phyloP scores from a whole-genome alignment of 371 early-diverging fungal genomes.

The Gilbertella persicaria region DNA sequence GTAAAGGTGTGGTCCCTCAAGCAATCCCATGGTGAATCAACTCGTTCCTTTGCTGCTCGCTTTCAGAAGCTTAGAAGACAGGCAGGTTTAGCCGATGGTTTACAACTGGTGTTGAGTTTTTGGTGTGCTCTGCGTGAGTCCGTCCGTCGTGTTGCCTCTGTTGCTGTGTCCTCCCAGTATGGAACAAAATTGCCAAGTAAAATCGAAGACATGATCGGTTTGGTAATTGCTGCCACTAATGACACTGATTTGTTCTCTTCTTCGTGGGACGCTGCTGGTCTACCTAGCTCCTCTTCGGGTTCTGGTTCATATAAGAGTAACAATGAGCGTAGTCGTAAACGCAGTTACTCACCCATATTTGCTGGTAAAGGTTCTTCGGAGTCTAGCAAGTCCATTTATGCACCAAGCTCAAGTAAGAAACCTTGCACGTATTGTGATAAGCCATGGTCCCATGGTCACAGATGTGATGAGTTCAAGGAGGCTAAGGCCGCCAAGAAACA shows the following conservation, averaged over 20 bases:
- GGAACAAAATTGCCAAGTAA: not conserved
- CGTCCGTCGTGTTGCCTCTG: not conserved
- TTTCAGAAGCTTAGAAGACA: slow-evolving; percentile 1
- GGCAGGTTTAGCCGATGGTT: slow-evolving; percentile 1
- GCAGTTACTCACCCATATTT: too few relatives aligned
- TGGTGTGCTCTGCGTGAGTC: not conserved
- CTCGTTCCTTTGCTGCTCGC: not conserved
- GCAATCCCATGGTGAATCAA: not conserved
- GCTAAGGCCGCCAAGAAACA: not conserved
- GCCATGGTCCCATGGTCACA: not conserved
- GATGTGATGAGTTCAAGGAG: too few relatives aligned
- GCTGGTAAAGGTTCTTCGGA: too few relatives aligned
- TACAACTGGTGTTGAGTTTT: not conserved
- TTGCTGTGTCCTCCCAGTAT: not conserved
- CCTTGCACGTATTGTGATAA: not conserved
- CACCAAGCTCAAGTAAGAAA: not conserved
- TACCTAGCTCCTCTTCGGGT: too few relatives aligned
- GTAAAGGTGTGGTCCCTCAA: not conserved
- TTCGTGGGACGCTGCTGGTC: too few relatives aligned
- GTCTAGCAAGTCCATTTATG: not conserved
- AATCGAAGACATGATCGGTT: not conserved
- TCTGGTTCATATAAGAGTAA: too few relatives aligned
- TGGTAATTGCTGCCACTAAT: not conserved
- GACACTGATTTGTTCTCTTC: not conserved
- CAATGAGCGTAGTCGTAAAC: not conserved